These are phyloP conservation scores for Crucibulum laeve DNA, from an alignment of 768 basidiomycete genomes.

Conservation along the genomic window DNA sequence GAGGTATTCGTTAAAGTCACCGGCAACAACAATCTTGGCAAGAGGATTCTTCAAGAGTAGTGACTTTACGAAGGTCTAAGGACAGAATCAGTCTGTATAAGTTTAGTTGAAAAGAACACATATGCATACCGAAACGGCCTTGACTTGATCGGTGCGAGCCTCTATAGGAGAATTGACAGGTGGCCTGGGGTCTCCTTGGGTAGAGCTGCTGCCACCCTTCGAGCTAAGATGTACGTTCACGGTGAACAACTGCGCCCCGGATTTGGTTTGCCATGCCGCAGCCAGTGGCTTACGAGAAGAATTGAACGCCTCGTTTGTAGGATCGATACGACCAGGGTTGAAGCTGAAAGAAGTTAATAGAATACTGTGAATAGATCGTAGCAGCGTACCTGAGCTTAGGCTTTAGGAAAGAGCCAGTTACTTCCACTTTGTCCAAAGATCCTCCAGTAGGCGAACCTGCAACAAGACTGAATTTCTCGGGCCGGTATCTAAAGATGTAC, in stretches of 20 bases:
- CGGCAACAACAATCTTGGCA: conserved; percentile 50
- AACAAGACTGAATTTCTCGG: conserved; percentile 44
- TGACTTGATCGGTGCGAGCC: conserved; percentile 44
- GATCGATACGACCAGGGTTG: conserved; percentile 62
- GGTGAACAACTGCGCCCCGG: conserved; percentile 46
- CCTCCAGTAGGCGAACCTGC: conserved; percentile 42
- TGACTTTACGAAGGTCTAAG: conserved; percentile 43
- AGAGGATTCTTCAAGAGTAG: conserved; percentile 35
- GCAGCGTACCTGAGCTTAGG: conserved; percentile 37
- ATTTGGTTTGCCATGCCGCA: conserved; percentile 46
- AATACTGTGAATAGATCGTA: not conserved
- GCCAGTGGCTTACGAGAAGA: conserved; percentile 57
- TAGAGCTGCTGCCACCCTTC: conserved; percentile 52
- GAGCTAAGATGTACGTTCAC: conserved; percentile 58
- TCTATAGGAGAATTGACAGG: conserved; percentile 51
- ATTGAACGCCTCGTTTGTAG: conserved; percentile 49
- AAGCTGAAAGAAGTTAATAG: conserved; percentile 28
- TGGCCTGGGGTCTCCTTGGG: conserved; percentile 51
- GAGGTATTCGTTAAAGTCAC: conserved; percentile 61
- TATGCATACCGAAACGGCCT: conserved; percentile 42
- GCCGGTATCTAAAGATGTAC: conserved; percentile 31
- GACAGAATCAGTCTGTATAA: conserved; percentile 1
- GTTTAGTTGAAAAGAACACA: not conserved
- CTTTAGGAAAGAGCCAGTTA: conserved; percentile 21
- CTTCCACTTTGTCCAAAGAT: conserved; percentile 39